A percentile compares a stretch with the other conserved stretches of the same genome.
Evolutionary conservation across 1,139 yeast genomes (phyloP).

Genomic region (Candida sojae): DNA sequence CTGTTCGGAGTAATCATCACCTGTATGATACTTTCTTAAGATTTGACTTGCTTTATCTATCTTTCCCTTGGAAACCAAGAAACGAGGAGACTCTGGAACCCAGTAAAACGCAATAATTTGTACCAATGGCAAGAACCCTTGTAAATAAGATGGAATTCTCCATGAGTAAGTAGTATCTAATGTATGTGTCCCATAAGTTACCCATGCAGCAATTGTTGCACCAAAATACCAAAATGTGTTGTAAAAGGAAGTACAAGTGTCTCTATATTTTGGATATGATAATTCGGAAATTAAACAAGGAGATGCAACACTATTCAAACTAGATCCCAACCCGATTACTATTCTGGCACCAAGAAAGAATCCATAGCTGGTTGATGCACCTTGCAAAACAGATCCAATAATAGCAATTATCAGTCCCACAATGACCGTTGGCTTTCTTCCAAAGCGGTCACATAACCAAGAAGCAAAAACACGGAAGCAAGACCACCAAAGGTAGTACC

Average conservation of each 20-base stretch:
- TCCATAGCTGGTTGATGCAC: slow-evolving; percentile 39
- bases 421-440: slow-evolving; percentile 33
- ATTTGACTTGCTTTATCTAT: slow-evolving; percentile 40
- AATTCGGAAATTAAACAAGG: slow-evolving; percentile 42
- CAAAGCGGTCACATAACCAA: slow-evolving; percentile 26
- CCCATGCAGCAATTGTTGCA: slow-evolving; percentile 56
- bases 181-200: slow-evolving; percentile 49
- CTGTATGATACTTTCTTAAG: slow-evolving; percentile 44
- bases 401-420: slow-evolving; percentile 27
- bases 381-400: slow-evolving; percentile 45
- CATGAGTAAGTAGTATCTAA: slow-evolving; percentile 32
- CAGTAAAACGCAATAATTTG: slow-evolving; percentile 27
- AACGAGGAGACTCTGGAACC: slow-evolving; percentile 53
- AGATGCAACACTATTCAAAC: slow-evolving; percentile 37
- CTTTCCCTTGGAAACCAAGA: slow-evolving; percentile 35
- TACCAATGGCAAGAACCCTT: slow-evolving; percentile 36
- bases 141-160: slow-evolving; percentile 51
- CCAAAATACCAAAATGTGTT: slow-evolving; percentile 56
- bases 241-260: slow-evolving; percentile 44
- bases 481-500: slow-evolving; percentile 28
- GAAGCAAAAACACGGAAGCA: slow-evolving; percentile 23
- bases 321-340: slow-evolving; percentile 44
- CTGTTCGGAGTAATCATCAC: slow-evolving; percentile 28
- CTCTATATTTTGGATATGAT: slow-evolving; percentile 52
- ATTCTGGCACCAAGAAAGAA: slow-evolving; percentile 41